These are phyloP conservation scores for Choiromyces venosus DNA, from an alignment of 495 filamentous ascomycete genomes.

Conservation along the genomic window DNA sequence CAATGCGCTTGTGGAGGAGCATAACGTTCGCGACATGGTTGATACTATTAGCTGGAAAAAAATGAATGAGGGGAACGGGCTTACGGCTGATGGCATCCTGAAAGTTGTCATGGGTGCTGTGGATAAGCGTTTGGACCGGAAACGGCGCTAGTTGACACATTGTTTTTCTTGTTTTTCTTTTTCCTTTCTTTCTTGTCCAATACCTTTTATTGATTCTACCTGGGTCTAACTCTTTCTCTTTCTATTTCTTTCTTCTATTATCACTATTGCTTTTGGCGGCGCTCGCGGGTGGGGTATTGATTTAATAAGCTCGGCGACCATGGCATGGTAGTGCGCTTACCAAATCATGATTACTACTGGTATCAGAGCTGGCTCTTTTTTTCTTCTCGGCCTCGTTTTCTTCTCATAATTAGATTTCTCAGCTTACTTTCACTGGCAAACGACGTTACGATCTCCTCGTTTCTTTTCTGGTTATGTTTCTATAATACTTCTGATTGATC, in stretches of 20 bases:
- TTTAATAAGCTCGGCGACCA: not conserved
- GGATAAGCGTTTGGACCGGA: slow-evolving; percentile 57
- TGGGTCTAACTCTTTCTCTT: not conserved
- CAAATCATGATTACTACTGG: not conserved
- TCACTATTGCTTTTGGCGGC: not conserved
- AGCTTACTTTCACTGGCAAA: not conserved
- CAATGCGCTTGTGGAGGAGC: slow-evolving; percentile 59
- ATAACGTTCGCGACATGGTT: slow-evolving; percentile 76
- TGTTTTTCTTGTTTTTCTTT: not conserved
- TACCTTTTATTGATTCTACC: not conserved
- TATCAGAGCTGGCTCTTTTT: not conserved
- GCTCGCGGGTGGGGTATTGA: not conserved
- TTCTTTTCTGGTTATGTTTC: not conserved
- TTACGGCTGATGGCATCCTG: slow-evolving; percentile 66
- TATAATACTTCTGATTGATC: not conserved
- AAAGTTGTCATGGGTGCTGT: slow-evolving; percentile 79
- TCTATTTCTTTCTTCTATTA: not conserved
- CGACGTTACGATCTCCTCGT: not conserved
- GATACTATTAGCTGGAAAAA: slow-evolving; percentile 77
- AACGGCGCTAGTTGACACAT: slow-evolving; percentile 6
- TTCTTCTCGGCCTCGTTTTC: not conserved
- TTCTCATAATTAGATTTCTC: not conserved
- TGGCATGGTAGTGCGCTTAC: not conserved
- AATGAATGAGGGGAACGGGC: slow-evolving; percentile 43
- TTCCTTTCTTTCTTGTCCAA: not conserved